These are phyloP conservation scores for Phytophthora citricola DNA, from an alignment of 352 stramenopile species.

Conservation along the genomic window DNA sequence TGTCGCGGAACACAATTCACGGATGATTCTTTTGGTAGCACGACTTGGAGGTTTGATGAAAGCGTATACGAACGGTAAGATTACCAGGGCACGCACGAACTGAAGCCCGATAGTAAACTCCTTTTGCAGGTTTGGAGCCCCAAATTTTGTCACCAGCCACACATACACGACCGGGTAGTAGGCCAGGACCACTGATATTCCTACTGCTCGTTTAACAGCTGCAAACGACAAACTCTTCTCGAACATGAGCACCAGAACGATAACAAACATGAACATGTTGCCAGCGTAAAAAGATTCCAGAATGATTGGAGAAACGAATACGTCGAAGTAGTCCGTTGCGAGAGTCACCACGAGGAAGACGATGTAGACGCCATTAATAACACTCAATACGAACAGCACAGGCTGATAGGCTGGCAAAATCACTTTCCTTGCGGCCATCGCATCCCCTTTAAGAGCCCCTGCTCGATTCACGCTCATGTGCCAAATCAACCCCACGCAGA, in stretches of 20 bases:
- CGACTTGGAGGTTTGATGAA: conserved; percentile 40
- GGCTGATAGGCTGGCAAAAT: conserved; percentile 56
- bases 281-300: conserved; percentile 41
- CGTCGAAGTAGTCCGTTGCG: conserved; percentile 24
- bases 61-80: conserved; percentile 42
- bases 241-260: conserved; percentile 49
- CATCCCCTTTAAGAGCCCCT: conserved; percentile 36
- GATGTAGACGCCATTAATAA: conserved; percentile 38
- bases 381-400: conserved; percentile 39
- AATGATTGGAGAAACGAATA: conserved; percentile 21
- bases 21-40: conserved; percentile 38
- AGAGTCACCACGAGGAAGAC: conserved; percentile 35
- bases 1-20: conserved; percentile 34
- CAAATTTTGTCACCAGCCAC: conserved; percentile 19
- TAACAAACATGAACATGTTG: conserved; percentile 46
- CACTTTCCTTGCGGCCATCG: conserved; percentile 39
- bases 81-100: conserved; percentile 20
- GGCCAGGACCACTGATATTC: conserved; percentile 32
- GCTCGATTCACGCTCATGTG: conserved; percentile 44
- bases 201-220: conserved; percentile 37
- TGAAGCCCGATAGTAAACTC: conserved; percentile 17
- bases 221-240: conserved; percentile 55
- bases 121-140: conserved; percentile 11
- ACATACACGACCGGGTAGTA: conserved; percentile 38
- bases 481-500: conserved; percentile 41